phyloP scores from a whole-genome alignment of 768 basidiomycete genomes.

The Kwoniella pini region DNA sequence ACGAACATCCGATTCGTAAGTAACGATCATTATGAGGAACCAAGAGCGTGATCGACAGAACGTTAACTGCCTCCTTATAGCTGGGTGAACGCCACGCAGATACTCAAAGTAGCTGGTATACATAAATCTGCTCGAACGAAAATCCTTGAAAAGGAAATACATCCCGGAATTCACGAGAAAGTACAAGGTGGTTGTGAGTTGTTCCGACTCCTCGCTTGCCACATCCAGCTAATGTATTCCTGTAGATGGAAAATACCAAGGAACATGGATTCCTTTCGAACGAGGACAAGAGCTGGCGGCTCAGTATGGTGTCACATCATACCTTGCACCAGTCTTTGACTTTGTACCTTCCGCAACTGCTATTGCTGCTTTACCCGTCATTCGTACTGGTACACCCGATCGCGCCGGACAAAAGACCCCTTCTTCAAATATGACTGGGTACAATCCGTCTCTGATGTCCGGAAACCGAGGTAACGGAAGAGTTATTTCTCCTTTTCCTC shows the following conservation, averaged over 20 bases:
- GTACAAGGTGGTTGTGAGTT: slow-evolving; percentile 83
- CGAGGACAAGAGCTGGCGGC: slow-evolving; percentile 87
- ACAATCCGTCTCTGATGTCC: slow-evolving; percentile 24
- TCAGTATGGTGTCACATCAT: slow-evolving; percentile 85
- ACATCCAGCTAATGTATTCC: neutral
- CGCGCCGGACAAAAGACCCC: slow-evolving; percentile 55
- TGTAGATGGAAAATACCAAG: slow-evolving; percentile 89
- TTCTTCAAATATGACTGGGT: slow-evolving; percentile 18
- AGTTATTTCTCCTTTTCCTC: slow-evolving; percentile 49
- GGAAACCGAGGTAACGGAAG: slow-evolving; percentile 11
- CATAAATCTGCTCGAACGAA: slow-evolving; percentile 96
- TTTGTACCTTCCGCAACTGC: slow-evolving; percentile 78
- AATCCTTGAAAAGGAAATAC: slow-evolving; percentile 89
- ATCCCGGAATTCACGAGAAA: slow-evolving; percentile 93
- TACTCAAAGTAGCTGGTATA: slow-evolving; percentile 96
- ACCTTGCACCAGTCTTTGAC: slow-evolving; percentile 88
- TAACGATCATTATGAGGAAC: neutral
- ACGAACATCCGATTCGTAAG: slow-evolving; percentile 80
- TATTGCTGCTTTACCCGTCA: slow-evolving; percentile 68
- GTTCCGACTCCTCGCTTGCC: neutral
- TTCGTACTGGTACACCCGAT: slow-evolving; percentile 58
- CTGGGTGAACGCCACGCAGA: slow-evolving; percentile 91
- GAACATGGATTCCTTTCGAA: slow-evolving; percentile 98
- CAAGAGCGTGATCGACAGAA: neutral
- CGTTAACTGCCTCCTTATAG: slow-evolving; percentile 9